A percentile compares a stretch with the other conserved stretches of the same genome.
These are phyloP conservation scores for Selenicereus undatus DNA, from an alignment of 148 eudicot genomes.

Conservation along the genomic window DNA sequence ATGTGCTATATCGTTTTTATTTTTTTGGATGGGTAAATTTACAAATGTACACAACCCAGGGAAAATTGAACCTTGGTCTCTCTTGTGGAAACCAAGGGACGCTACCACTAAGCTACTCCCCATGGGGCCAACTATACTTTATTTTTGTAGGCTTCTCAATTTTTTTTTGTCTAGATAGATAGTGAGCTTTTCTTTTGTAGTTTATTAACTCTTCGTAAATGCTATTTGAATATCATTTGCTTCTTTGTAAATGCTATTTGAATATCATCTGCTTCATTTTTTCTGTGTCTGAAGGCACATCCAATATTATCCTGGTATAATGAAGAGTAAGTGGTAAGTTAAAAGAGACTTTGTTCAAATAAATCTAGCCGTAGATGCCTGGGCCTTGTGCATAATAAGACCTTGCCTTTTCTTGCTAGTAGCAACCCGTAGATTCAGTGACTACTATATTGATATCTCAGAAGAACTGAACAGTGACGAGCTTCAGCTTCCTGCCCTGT, in stretches of 20 bases:
- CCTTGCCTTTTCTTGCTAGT: neutral
- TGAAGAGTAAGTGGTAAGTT: neutral
- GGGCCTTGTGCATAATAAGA: neutral
- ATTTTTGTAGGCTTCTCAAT: too few species aligned
- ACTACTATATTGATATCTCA: neutral
- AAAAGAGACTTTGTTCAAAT: neutral
- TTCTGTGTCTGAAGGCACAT: conserved; percentile 7
- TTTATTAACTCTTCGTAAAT: neutral
- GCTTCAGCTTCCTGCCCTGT: neutral
- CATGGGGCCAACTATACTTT: neutral
- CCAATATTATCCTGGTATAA: neutral
- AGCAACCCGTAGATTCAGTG: neutral
- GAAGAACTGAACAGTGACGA: neutral
- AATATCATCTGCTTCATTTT: neutral
- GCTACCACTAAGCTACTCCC: too few species aligned
- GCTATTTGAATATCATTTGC: neutral
- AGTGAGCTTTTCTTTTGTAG: neutral
- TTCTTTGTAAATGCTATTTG: neutral
- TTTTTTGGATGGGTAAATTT: too few species aligned
- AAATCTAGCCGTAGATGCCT: neutral
- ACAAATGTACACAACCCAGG: too few species aligned
- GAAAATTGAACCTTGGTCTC: too few species aligned
- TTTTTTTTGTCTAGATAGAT: neutral
- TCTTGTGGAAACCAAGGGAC: too few species aligned
- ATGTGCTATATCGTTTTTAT: too few species aligned